Percentiles rank a stretch among this genome's conserved stretches.
These are phyloP conservation scores for Zygotorulaspora mrakii DNA, from an alignment of 1,139 yeast genomes.

Conservation along the genomic window DNA sequence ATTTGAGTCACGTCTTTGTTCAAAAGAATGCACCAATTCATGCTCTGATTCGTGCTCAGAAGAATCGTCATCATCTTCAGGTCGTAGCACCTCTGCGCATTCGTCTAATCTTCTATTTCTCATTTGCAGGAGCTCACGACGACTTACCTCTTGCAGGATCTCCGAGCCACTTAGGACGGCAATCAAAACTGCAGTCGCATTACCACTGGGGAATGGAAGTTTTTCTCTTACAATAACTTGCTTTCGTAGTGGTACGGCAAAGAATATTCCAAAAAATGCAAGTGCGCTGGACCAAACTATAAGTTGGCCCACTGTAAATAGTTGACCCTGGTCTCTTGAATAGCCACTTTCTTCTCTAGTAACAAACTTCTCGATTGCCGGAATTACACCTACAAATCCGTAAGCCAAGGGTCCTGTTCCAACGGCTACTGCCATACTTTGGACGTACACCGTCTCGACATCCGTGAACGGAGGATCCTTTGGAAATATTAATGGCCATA, in stretches of 20 bases:
- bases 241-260: slow-evolving; percentile 81
- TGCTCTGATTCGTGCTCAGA: not conserved
- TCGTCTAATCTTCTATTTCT: slow-evolving; percentile 29
- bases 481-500: slow-evolving; percentile 37
- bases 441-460: slow-evolving; percentile 88
- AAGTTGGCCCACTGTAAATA: slow-evolving; percentile 48
- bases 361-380: slow-evolving; percentile 88
- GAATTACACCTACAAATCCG: slow-evolving; percentile 94
- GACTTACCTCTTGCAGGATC: slow-evolving; percentile 44
- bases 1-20: slow-evolving; percentile 6
- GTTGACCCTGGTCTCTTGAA: slow-evolving; percentile 38
- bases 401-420: slow-evolving; percentile 97
- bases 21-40: slow-evolving; percentile 6
- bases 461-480: slow-evolving; percentile 58
- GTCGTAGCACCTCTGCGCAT: slow-evolving; percentile 33
- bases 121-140: slow-evolving; percentile 29
- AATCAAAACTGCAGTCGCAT: slow-evolving; percentile 91
- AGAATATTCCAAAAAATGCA: slow-evolving; percentile 91
- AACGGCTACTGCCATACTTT: slow-evolving; percentile 90
- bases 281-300: slow-evolving; percentile 80
- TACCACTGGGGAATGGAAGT: slow-evolving; percentile 89
- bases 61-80: slow-evolving; percentile 22
- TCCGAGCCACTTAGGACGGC: slow-evolving; percentile 77
- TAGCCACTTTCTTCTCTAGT: slow-evolving; percentile 74
- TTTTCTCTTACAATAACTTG: slow-evolving; percentile 84